A percentile compares a stretch with the other conserved stretches of the same genome.
These are phyloP conservation scores for Polymyxa betae DNA, from an alignment of 208 protist genomes.

Conservation along the genomic window DNA sequence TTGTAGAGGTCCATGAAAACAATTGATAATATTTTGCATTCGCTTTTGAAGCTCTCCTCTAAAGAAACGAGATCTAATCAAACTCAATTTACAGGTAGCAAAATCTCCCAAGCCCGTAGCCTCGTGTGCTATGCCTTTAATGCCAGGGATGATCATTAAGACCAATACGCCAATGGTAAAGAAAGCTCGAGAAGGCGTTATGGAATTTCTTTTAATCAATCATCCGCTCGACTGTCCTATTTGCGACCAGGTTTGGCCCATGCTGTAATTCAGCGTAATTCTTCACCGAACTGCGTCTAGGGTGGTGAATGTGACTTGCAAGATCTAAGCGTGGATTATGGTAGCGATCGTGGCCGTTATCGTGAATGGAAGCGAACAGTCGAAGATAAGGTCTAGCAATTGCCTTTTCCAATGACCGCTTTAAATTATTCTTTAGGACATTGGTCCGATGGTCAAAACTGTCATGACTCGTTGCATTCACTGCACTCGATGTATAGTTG, in stretches of 20 bases:
- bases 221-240: conserved; percentile 93
- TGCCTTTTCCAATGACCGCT: background rate
- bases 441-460: conserved; percentile 90
- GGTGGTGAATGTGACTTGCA: conserved; percentile 93
- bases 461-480: conserved; percentile 94
- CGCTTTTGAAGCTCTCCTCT: background rate
- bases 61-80: background rate
- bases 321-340: conserved; percentile 75
- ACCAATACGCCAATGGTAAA: conserved; percentile 89
- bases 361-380: conserved; percentile 75
- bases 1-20: conserved; percentile 86
- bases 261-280: background rate
- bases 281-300: background rate
- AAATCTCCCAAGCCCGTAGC: conserved; percentile 91
- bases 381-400: conserved; percentile 80
- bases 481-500: conserved; percentile 80
- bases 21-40: conserved; percentile 12
- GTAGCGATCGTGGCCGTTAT: conserved; percentile 67
- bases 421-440: conserved; percentile 65
- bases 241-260: conserved; percentile 83
- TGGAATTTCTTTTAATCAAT: conserved; percentile 94
- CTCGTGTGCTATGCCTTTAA: conserved; percentile 89
- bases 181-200: conserved; percentile 91
- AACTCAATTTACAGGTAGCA: conserved; percentile 61
- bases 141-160: conserved; percentile 91